These are phyloP conservation scores for Epichloe bromicola DNA, from an alignment of 2,329 filamentous ascomycete species.

Conservation along the genomic window DNA sequence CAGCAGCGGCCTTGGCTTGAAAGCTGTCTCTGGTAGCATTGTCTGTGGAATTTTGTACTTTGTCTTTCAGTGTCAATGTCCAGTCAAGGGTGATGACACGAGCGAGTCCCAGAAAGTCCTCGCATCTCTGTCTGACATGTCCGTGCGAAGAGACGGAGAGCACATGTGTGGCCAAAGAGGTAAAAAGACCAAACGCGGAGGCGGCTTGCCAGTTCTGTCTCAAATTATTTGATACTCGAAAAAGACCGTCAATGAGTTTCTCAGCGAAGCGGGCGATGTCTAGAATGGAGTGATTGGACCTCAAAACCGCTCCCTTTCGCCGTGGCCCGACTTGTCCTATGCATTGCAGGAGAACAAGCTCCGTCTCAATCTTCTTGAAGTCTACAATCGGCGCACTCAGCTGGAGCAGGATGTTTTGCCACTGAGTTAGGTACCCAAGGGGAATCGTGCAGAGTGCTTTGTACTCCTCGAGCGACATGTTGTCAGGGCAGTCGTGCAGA, in stretches of 20 bases:
- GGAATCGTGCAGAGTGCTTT: conserved; percentile 20
- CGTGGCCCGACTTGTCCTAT: conserved; percentile 10
- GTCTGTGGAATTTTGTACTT: neutral
- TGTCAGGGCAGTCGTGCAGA: conserved; percentile 31
- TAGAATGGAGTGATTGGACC: conserved; percentile 6
- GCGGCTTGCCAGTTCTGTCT: conserved; percentile 3
- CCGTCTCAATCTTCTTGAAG: conserved; percentile 12
- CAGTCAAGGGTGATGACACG: neutral
- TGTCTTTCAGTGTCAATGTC: neutral
- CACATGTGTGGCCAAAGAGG: neutral
- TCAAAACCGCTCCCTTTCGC: rapidly evolving
- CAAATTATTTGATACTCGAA: neutral
- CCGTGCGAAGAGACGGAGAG: neutral
- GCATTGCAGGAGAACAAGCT: conserved; percentile 11
- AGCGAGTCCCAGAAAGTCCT: neutral
- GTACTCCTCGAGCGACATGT: conserved; percentile 40
- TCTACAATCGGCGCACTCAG: conserved; percentile 12
- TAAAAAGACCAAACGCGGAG: neutral
- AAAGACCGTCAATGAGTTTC: conserved; percentile 1
- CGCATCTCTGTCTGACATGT: neutral
- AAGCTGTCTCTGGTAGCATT: neutral
- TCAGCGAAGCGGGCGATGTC: neutral
- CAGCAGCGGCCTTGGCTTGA: neutral
- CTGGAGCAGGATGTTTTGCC: conserved; percentile 12
- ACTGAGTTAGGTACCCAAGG: conserved; percentile 9